phyloP scores from a whole-genome alignment of 2,329 filamentous ascomycete genomes.

The Aureobasidium zeae region DNA sequence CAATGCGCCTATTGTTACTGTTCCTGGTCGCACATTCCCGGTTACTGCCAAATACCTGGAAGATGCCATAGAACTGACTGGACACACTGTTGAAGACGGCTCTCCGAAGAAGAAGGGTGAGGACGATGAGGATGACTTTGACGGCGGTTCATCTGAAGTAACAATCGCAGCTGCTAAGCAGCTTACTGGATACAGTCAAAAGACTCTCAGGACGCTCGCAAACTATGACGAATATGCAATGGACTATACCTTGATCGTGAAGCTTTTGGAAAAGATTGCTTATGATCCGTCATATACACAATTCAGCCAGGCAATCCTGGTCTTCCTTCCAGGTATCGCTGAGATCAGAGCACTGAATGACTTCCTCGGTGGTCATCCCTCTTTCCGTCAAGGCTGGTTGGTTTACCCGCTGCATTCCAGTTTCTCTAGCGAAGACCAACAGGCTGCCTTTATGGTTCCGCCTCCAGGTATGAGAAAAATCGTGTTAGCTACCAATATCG shows the following conservation, averaged over 20 bases:
- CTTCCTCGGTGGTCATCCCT: conserved; percentile 65
- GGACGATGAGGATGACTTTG: conserved; percentile 38
- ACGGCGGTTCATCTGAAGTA: conserved; percentile 37
- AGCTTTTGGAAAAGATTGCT: conserved; percentile 68
- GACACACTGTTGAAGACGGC: conserved; percentile 57
- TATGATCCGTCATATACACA: conserved; percentile 53
- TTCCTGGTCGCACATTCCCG: conserved; percentile 88
- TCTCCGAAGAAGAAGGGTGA: conserved; percentile 34
- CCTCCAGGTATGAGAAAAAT: conserved; percentile 80
- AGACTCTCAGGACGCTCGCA: conserved; percentile 64
- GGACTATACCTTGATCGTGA: conserved; percentile 76
- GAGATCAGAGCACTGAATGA: conserved; percentile 66
- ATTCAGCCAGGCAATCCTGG: conserved; percentile 84
- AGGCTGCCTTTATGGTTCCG: conserved; percentile 80
- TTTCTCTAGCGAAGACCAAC: conserved; percentile 93
- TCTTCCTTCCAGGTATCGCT: conserved; percentile 89
- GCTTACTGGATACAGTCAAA: conserved; percentile 62
- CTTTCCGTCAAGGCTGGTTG: conserved; percentile 69
- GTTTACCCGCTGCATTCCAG: conserved; percentile 87
- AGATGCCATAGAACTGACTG: conserved; percentile 81
- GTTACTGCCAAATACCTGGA: conserved; percentile 83
- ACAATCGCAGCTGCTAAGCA: conserved; percentile 45
- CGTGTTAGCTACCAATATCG: conserved; percentile 94
- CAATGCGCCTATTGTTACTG: conserved; percentile 75
- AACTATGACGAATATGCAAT: conserved; percentile 86